Evolutionary conservation across 805 yeast genomes (phyloP).

Genomic region (Kodamaea sagamina): DNA sequence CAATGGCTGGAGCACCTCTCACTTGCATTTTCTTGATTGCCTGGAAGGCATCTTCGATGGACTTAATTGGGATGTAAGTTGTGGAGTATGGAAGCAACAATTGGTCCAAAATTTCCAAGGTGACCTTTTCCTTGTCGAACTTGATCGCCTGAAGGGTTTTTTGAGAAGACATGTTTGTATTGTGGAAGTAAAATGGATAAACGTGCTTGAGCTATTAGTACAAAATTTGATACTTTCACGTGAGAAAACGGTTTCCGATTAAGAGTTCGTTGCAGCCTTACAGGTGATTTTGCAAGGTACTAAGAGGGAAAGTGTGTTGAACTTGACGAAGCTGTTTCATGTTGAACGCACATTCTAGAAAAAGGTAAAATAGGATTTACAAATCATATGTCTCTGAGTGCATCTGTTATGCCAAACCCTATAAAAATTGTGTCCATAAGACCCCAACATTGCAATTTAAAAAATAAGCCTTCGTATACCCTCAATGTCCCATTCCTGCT

Average conservation of each 20-base stretch:
- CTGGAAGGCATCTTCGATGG: conserved; percentile 73
- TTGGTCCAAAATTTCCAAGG: conserved; percentile 75
- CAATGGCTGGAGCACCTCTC: conserved; percentile 98
- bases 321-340: no score
- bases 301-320: no score
- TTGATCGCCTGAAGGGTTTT: conserved; percentile 59
- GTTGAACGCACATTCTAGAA: no score
- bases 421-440: not conserved
- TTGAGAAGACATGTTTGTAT: conserved; percentile 6
- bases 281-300: no score
- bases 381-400: no score
- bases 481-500: conserved; percentile 67
- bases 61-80: conserved; percentile 58
- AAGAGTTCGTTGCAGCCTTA: no score
- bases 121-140: conserved; percentile 49
- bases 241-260: not conserved
- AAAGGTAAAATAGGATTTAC: no score
- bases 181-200: not conserved
- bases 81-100: conserved; percentile 78
- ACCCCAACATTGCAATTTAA: no score
- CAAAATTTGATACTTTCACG: not conserved
- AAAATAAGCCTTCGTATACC: conserved; percentile 77
- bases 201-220: conserved; percentile 4
- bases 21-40: conserved; percentile 93
- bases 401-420: no score